These are phyloP conservation scores for Colletotrichum graminicola DNA, from an alignment of 2,329 filamentous ascomycete species.

Conservation along the genomic window DNA sequence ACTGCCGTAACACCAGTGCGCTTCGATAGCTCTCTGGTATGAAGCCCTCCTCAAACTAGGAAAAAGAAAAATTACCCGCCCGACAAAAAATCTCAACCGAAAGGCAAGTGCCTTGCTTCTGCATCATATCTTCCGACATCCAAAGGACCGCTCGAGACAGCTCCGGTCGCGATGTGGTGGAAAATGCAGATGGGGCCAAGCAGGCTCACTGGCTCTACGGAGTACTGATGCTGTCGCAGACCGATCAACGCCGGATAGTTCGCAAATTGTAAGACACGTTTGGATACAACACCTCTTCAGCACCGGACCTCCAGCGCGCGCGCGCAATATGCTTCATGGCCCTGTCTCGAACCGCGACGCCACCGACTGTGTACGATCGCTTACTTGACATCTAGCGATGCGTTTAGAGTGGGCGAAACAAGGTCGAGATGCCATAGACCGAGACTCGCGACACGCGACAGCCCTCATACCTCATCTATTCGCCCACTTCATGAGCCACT, in stretches of 20 bases:
- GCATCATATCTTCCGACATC: conserved; percentile 2
- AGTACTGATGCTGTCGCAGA: conserved; percentile 38
- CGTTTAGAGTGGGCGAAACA: not conserved
- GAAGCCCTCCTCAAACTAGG: conserved; percentile 2
- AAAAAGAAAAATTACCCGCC: not conserved
- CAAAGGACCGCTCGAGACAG: conserved; percentile 12
- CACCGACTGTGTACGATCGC: not conserved
- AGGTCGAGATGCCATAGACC: not conserved
- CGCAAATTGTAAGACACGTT: conserved; percentile 14
- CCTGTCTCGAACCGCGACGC: conserved; percentile 9
- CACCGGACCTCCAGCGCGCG: not conserved
- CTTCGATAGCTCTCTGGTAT: not conserved
- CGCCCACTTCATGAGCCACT: conserved; percentile 94
- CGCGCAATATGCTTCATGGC: not conserved
- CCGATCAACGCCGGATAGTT: conserved; percentile 32
- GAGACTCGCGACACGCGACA: conserved; percentile 25
- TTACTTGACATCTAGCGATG: not conserved
- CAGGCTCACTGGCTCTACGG: conserved; percentile 27
- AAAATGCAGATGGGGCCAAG: conserved; percentile 18
- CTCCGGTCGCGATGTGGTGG: conserved; percentile 14
- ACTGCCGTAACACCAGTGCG: not conserved
- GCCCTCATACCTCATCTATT: conserved; percentile 68
- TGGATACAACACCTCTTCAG: conserved; percentile 12
- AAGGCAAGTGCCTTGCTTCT: conserved; percentile 13
- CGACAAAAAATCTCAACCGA: conserved; percentile 4